Base-by-base conservation (phyloP, 2,329 filamentous ascomycete genomes). In the Pseudogymnoascus sp. region DNA sequence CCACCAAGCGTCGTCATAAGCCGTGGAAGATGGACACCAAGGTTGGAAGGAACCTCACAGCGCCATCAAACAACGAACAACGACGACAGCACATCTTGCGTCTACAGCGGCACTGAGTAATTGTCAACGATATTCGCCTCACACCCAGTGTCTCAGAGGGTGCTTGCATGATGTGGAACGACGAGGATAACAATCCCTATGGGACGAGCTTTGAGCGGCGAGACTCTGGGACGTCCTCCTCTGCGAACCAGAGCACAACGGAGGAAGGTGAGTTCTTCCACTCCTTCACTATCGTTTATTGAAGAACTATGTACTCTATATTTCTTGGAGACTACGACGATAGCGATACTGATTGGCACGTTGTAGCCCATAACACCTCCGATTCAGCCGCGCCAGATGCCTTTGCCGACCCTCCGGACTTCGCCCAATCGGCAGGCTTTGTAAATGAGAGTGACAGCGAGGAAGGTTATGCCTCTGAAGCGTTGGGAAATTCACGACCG, bases 111-210 rank as follows among this genome's bases (percentile, higher is more conserved):
- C 29, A 18, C 51, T 57, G 29, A 57, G 29, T 36, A 12, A 57
- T 57, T 57, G 51, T 34, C 18, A 34, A 8, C 26, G 10, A 57
- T 21, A 57, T 16, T 34, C 21, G 59, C 59, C n/a, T 36, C 21
- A 42, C 14, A 26, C 18, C 14, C 36, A 26, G 34, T 57, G 51
- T 57, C 51, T 57, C 11, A 21, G 29, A 57, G 51, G 51, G 51
- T 57, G 42, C 63, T 23, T 62, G 67, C 75, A 83, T 71, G 69
- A 97, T 97, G 93, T 97, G 93, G 93, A 96, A 97, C 83, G 93
- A 97, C 81, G 93, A 97, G 79, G 91, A 97, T 74, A 97, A 97
- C 78, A 97, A 97, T 75, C 93, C 93, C 4, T 97, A 97, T 73
- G 93, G 92, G 68, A 85, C 81, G 71, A 93, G 91, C 76, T 97